Conservation (phyloP, 2,329 filamentous ascomycete genomes). For the Penicillium fuscoglaucum region DNA sequence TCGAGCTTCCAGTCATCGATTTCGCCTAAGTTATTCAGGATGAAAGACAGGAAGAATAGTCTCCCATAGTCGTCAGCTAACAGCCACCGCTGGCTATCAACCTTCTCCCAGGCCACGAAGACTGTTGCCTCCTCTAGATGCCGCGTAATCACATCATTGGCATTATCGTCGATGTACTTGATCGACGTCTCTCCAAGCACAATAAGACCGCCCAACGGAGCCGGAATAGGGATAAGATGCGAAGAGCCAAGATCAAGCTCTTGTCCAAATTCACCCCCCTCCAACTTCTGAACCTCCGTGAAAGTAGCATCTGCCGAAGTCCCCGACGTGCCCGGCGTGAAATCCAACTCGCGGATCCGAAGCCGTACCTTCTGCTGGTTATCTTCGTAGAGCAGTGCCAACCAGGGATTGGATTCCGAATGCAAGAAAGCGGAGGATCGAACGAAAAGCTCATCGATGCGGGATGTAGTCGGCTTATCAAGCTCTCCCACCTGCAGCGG, state of each 20-base stretch:
- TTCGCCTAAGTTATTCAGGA: conserved; percentile 62
- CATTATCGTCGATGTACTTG: conserved; percentile 79
- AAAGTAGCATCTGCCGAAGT: conserved; percentile 56
- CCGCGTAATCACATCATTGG: conserved; percentile 64
- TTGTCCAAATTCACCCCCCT: conserved; percentile 43
- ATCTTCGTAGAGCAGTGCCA: conserved; percentile 67
- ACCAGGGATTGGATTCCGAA: conserved; percentile 54
- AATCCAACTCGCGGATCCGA: conserved; percentile 57
- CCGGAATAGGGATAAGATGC: conserved; percentile 62
- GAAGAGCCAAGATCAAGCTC: conserved; percentile 61
- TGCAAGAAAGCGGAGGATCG: conserved; percentile 66
- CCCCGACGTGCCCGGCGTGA: conserved; percentile 46
- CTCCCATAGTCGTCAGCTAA: conserved; percentile 88
- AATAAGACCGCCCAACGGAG: conserved; percentile 65
- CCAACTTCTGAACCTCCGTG: conserved; percentile 46
- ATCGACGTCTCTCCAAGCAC: conserved; percentile 79
- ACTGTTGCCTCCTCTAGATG: conserved; percentile 72
- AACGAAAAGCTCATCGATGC: conserved; percentile 67
- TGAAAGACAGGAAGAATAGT: conserved; percentile 79
- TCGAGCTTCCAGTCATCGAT: conserved; percentile 73
- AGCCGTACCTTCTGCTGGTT: conserved; percentile 57
- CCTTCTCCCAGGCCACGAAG: conserved; percentile 87
- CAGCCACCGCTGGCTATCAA: conserved; percentile 80
- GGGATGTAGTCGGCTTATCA: conserved; percentile 60
- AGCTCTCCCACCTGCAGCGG: conserved; percentile 54